Evolutionary conservation across 768 basidiomycete species (phyloP), one percentile per base, ranked within the genome.

Genomic region (Cystobasidium ongulense): DNA sequence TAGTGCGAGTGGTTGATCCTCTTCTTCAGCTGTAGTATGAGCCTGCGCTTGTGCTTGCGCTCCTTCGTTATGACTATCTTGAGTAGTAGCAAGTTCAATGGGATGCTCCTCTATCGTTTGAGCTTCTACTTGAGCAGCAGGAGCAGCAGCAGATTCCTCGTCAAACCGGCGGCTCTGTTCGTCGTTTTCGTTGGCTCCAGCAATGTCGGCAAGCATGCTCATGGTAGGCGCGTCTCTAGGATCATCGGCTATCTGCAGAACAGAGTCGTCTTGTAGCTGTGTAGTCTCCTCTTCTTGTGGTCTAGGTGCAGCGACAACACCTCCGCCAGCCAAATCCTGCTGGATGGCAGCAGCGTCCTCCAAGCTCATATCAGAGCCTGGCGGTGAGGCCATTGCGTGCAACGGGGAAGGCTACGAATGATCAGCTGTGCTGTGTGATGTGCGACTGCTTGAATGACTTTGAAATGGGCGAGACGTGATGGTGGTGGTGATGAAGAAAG

Each of bases 341-440:
- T 64, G 63, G 38, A 64, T 36, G 25, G 63, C 63, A 18, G 63
- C 63, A 2, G 36, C 63, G 15, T 64, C 63, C 36, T 64, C 63
- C 33, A 64, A 3, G 33, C 63, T 64, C 63, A 64, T 64, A 18
- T 64, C 63, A 2, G 63, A 61, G 46, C 46, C 46, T 11, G 7
- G 11, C 11, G 57, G 57, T 2, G 57, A 35, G 63, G 57, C 53
- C 21, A 8, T 57, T 25, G n/a, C 21, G n/a, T 17, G 39, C 7
- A 17, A 39, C 39, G 39, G 17, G 39, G 17, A 39, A 17, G n/a
- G n/a, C n/a, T n/a, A n/a, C n/a, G n/a, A n/a, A n/a, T n/a, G n/a
- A n/a, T n/a, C n/a, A n/a, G n/a, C n/a, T n/a, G n/a, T n/a, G n/a
- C n/a, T n/a, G n/a, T n/a, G n/a, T n/a, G n/a, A n/a, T n/a, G n/a